These are phyloP conservation scores for Adansonia grandidieri DNA, from an alignment of 441 rosid genomes.

Conservation along the genomic window DNA sequence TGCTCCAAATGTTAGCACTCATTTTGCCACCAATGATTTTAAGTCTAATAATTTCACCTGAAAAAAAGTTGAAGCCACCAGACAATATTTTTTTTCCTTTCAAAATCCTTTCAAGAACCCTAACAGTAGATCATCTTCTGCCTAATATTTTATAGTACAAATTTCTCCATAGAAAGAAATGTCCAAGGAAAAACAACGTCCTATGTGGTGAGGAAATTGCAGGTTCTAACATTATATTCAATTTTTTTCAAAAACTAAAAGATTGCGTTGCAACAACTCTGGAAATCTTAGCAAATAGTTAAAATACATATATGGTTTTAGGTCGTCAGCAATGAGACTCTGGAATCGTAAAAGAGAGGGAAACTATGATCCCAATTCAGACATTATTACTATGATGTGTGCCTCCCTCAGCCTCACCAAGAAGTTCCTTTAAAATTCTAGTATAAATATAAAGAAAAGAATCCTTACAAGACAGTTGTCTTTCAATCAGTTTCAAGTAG, in stretches of 20 bases:
- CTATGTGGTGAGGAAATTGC: neutral
- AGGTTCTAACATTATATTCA: neutral
- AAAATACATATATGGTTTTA: neutral
- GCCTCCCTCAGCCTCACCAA: neutral
- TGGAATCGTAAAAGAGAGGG: slow-evolving; percentile 34
- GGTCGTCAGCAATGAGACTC: slow-evolving; percentile 16
- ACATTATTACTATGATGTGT: neutral
- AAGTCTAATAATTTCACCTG: neutral
- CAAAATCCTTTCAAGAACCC: neutral
- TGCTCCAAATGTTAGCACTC: no score
- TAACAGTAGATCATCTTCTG: neutral
- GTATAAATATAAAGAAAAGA: slow-evolving; percentile 25
- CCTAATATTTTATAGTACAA: neutral
- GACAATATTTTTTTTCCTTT: neutral
- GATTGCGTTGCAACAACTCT: neutral
- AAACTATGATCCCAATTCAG: slow-evolving; percentile 28
- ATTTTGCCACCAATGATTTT: neutral
- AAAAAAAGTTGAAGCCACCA: neutral
- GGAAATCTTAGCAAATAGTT: neutral
- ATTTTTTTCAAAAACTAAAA: neutral
- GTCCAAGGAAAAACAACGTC: neutral
- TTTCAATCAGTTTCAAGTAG: neutral
- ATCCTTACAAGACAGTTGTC: neutral
- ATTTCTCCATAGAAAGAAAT: neutral
- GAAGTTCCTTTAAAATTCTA: neutral